phyloP scores from a whole-genome alignment of 2,329 filamentous ascomycete genomes.

The Fusarium albidum region DNA sequence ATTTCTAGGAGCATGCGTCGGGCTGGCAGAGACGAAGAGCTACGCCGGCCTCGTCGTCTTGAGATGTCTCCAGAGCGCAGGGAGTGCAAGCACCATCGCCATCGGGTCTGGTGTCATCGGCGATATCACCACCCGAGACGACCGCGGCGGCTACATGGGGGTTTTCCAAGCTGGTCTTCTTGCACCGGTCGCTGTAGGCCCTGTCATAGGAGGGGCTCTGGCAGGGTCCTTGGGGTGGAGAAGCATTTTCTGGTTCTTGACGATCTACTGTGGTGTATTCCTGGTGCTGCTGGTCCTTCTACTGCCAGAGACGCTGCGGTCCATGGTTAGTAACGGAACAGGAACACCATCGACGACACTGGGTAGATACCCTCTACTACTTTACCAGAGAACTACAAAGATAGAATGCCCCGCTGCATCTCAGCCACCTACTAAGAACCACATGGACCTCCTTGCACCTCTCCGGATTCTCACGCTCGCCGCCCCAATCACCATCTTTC shows the following conservation, averaged over 20 bases:
- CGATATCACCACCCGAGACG: conserved; percentile 40
- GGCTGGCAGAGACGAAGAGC: conserved; percentile 52
- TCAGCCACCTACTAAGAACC: conserved; percentile 37
- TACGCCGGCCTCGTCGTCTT: conserved; percentile 54
- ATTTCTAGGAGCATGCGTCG: conserved; percentile 57
- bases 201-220: conserved; percentile 52
- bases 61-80: conserved; percentile 56
- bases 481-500: conserved; percentile 54
- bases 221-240: conserved; percentile 39
- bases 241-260: conserved; percentile 31
- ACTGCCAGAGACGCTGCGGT: conserved; percentile 24
- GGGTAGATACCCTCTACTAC: conserved; percentile 40
- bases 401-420: conserved; percentile 23
- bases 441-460: conserved; percentile 54
- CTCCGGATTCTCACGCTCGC: conserved; percentile 56
- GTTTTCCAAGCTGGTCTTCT: conserved; percentile 41
- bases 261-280: conserved; percentile 24
- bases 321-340: conserved; percentile 41
- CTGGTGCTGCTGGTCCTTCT: conserved; percentile 1
- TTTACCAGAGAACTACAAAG: conserved; percentile 45
- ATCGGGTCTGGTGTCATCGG: conserved; percentile 45
- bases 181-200: conserved; percentile 53
- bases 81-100: conserved; percentile 51
- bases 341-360: conserved; percentile 49
- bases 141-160: conserved; percentile 43